Conservation (phyloP, 257 asterid genomes). For the Solanum infundibuliforme region DNA sequence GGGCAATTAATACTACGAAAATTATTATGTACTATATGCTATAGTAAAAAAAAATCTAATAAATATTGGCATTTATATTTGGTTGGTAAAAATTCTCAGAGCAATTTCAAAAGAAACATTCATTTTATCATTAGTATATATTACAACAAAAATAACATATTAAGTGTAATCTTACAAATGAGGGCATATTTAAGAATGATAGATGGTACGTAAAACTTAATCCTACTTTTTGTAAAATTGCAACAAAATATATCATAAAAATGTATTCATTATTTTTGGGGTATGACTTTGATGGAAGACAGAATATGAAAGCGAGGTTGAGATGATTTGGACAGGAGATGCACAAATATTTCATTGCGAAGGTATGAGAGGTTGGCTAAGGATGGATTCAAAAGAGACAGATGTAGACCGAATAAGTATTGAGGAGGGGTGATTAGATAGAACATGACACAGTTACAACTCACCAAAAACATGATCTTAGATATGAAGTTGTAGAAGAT, state of each 20-base stretch:
- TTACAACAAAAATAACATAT: background rate
- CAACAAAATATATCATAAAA: too few species aligned
- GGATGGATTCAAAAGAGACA: background rate
- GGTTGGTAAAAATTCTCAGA: background rate
- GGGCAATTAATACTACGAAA: background rate
- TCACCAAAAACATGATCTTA: rapidly evolving
- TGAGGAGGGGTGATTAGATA: rapidly evolving
- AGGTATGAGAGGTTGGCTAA: background rate
- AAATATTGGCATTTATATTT: background rate
- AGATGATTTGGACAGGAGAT: background rate
- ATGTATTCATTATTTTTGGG: background rate
- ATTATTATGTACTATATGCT: background rate
- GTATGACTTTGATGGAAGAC: background rate
- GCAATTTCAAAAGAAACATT: background rate
- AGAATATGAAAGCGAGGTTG: too few species aligned
- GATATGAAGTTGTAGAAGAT: rapidly evolving
- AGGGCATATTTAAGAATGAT: background rate
- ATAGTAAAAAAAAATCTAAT: too few species aligned
- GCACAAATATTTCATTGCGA: rapidly evolving
- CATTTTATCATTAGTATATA: background rate
- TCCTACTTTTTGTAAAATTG: background rate
- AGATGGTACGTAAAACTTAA: background rate
- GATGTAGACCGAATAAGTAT: background rate
- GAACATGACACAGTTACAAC: rapidly evolving
- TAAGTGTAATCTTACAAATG: background rate